Percentiles rank a stretch among this genome's conserved stretches.
Conservation (phyloP, 257 asterid species). For the Fraxinus cuspidata region DNA sequence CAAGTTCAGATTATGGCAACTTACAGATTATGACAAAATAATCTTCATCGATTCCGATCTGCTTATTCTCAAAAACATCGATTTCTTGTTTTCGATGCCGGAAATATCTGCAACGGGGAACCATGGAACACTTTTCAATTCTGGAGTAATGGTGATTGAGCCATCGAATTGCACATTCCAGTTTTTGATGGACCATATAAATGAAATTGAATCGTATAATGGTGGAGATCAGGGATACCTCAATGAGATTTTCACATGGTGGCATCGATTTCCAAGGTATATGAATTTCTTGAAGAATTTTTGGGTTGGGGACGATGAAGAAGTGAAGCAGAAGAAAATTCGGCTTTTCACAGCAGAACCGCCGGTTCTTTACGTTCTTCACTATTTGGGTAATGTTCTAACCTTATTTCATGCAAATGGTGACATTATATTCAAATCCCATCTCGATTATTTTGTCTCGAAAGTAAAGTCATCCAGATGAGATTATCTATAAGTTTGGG, state of each 20-base stretch:
- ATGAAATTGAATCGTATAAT: slow-evolving; percentile 79
- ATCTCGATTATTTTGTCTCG: background rate
- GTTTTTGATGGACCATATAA: slow-evolving; percentile 77
- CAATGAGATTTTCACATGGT: slow-evolving; percentile 83
- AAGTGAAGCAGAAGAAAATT: slow-evolving; percentile 52
- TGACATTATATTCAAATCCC: background rate
- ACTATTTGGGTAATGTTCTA: slow-evolving; percentile 50
- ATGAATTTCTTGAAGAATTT: slow-evolving; percentile 81
- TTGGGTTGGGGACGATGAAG: slow-evolving; percentile 81
- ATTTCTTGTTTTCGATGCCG: slow-evolving; percentile 72
- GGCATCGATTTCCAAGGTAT: slow-evolving; percentile 89
- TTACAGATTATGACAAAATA: slow-evolving; percentile 78
- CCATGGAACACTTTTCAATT: slow-evolving; percentile 79
- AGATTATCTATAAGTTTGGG: too few relatives aligned
- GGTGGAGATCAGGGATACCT: slow-evolving; percentile 93
- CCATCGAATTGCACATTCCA: slow-evolving; percentile 83
- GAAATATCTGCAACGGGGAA: slow-evolving; percentile 89
- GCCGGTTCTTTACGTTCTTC: slow-evolving; percentile 72
- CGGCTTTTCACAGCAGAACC: slow-evolving; percentile 70
- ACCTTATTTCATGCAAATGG: background rate
- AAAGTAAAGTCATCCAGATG: background rate
- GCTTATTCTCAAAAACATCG: slow-evolving; percentile 75
- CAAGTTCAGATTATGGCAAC: slow-evolving; percentile 89
- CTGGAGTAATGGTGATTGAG: slow-evolving; percentile 91
- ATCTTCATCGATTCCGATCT: slow-evolving; percentile 84